Conservation (phyloP, 805 yeast genomes). For the Barnettozyma populi region DNA sequence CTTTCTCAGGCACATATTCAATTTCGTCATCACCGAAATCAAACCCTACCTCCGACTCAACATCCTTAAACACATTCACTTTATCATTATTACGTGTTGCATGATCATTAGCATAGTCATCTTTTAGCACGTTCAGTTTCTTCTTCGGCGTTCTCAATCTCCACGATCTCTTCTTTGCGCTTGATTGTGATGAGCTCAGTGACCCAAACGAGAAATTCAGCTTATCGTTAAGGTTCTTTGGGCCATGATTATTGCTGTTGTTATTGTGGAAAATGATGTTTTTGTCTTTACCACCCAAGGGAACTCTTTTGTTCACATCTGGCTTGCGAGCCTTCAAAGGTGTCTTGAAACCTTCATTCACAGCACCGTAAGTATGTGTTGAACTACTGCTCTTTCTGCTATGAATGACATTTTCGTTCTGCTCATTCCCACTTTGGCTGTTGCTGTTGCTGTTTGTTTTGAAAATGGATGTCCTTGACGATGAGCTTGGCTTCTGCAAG, state of each 20-base stretch:
- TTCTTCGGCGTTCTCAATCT: conserved; percentile 22
- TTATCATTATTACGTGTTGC: background rate
- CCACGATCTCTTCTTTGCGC: conserved; percentile 10
- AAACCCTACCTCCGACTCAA: conserved; percentile 35
- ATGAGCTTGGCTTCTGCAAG: background rate
- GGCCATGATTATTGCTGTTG: conserved; percentile 1
- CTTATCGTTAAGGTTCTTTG: background rate
- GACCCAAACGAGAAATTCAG: conserved; percentile 2
- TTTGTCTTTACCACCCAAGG: conserved; percentile 25
- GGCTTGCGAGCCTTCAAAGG: conserved; percentile 3
- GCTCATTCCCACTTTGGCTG: background rate
- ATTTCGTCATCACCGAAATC: conserved; percentile 31
- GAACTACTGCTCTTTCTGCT: background rate
- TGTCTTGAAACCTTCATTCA: conserved; percentile 10
- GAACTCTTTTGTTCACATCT: conserved; percentile 16
- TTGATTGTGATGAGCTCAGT: conserved; percentile 3
- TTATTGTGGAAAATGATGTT: conserved; percentile 7
- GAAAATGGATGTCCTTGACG: conserved; percentile 7
- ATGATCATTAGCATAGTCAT: conserved; percentile 12
- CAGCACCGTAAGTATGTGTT: background rate
- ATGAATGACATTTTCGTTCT: background rate
- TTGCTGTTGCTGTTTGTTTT: conserved; percentile 1
- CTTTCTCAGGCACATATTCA: conserved; percentile 41
- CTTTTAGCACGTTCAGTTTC: conserved; percentile 30
- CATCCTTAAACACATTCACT: conserved; percentile 24